Evolutionary conservation across 371 early-diverging fungal genomes (phyloP), one percentile per base, ranked within the genome.

Genomic region (Phascolomyces articulosus): DNA sequence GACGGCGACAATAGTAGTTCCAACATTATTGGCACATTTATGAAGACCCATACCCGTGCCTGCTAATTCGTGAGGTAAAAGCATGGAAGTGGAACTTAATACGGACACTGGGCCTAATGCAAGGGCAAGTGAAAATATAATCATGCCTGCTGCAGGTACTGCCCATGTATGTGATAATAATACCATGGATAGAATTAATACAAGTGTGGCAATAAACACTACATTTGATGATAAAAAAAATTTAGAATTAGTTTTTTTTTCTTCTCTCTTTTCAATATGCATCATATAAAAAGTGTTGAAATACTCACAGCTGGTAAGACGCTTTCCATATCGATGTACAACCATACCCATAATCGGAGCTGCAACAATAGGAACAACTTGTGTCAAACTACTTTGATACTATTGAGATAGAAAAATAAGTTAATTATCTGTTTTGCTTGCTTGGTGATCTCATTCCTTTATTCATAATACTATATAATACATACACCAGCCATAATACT

Each of bases 361-460:
- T 16, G 74, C 65, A 4, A 85, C 70, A 29, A 86, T 80, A 0
- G 88, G 88, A 16, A 85, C 65, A 16, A 77, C 77, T 62, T 84
- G 80, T 8, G 85, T 75, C 44, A 86, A 64, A 65, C 84, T 82
- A 64, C 84, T 78, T 73, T 84, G 81, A 63, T 83, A 88, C 80
- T 80, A 59, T 13, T 1, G 11, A 26, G 11, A 15, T 31, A 38
- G 57, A 13, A 53, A n/a, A n/a, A n/a, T n/a, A n/a, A n/a, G n/a
- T n/a, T n/a, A n/a, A n/a, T n/a, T n/a, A n/a, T n/a, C n/a, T n/a
- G n/a, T n/a, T n/a, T n/a, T n/a, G n/a, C n/a, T n/a, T n/a, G n/a
- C n/a, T n/a, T n/a, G n/a, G n/a, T n/a, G n/a, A n/a, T 34, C 34
- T 34, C 11, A 9, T 11, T 34, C 34, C 11, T 9, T 34, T 20